Evolutionary conservation across 768 basidiomycete genomes (phyloP), one percentile per base, ranked within the genome.

Genomic region (Imleria badia): DNA sequence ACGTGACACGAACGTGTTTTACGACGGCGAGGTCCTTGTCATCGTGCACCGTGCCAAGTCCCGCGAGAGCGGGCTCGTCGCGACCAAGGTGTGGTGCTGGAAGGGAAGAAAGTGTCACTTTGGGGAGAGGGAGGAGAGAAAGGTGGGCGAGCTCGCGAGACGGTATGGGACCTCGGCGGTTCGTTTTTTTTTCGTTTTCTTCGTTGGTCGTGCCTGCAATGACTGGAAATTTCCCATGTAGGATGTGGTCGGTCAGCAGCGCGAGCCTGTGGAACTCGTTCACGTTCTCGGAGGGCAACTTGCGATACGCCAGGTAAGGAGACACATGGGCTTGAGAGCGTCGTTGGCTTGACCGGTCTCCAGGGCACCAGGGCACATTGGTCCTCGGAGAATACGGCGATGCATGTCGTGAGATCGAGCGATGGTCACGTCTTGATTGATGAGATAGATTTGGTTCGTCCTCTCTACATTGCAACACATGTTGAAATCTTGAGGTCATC

Each of bases 71-170:
- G 85, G 87, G 13, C 75, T 93, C 15, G 89, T 83, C 5, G 75
- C 76, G 23, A 91, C 86, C 6, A 78, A 76, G 20, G 79, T 93
- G 17, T 93, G 89, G 89, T 81, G 80, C 20, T 94, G 91, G 91
- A 72, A 75, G 17, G 91, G 91, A 0, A 81, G 77, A 49, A 74
- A 74, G 36, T 76, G 80, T 43, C 73, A 69, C 20, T 60, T 78
- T 30, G 81, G 81, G 2, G 84, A 86, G 45, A 74, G 72, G 43
- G 91, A 91, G 59, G 80, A 82, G 61, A 77, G 72, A 51, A 92
- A 89, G 64, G 61, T 89, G 35, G 75, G 79, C 39, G 90, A 91
- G 48, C 73, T 94, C 6, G 85, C 86, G 8, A 81, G 82, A 55
- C 82, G 86, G 46, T 93, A 92, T 68, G 82, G 85, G 20, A 87